Evolutionary conservation across 768 basidiomycete species (phyloP).

Genomic region (Hypholoma fasciculare): DNA sequence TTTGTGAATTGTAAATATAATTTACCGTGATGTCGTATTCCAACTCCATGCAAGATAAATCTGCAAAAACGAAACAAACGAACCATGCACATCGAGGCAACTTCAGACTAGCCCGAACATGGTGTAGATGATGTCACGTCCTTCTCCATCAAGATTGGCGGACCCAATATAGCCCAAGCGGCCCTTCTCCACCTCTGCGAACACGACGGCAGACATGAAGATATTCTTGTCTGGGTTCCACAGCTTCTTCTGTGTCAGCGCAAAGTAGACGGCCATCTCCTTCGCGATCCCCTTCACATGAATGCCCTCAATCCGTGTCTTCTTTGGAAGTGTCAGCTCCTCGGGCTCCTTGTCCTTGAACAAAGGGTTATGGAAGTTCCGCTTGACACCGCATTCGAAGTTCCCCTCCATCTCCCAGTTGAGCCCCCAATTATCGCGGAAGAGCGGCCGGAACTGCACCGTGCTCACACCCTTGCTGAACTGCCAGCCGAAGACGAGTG

Average conservation of each 20-base stretch:
- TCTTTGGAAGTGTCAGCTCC: slow-evolving; percentile 15
- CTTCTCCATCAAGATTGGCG: slow-evolving; percentile 28
- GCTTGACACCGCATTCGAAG: slow-evolving; percentile 14
- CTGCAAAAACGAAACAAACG: too few species aligned
- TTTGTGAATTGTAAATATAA: too few species aligned
- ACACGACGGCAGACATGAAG: slow-evolving; percentile 23
- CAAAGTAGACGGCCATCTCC: slow-evolving; percentile 16
- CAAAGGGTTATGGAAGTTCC: slow-evolving; percentile 13
- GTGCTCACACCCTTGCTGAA: slow-evolving; percentile 20
- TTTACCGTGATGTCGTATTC: too few species aligned
- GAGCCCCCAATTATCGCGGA: slow-evolving; percentile 30
- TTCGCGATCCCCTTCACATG: slow-evolving; percentile 23
- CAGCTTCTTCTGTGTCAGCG: slow-evolving; percentile 7
- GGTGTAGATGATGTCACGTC: slow-evolving; percentile 28
- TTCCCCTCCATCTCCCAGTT: slow-evolving; percentile 28
- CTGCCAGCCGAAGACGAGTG: slow-evolving; percentile 30
- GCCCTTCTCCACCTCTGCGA: slow-evolving; percentile 32
- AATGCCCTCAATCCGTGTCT: slow-evolving; percentile 23
- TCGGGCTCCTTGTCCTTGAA: slow-evolving; percentile 9
- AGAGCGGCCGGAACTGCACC: slow-evolving; percentile 21
- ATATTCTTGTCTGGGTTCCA: slow-evolving; percentile 20
- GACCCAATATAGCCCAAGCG: slow-evolving; percentile 38
- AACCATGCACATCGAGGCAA: too few species aligned
- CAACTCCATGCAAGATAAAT: too few species aligned
- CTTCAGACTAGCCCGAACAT: slow-evolving; percentile 30